Base-by-base conservation (phyloP, 2,329 filamentous ascomycete genomes). In the Metarhizium anisopliae region DNA sequence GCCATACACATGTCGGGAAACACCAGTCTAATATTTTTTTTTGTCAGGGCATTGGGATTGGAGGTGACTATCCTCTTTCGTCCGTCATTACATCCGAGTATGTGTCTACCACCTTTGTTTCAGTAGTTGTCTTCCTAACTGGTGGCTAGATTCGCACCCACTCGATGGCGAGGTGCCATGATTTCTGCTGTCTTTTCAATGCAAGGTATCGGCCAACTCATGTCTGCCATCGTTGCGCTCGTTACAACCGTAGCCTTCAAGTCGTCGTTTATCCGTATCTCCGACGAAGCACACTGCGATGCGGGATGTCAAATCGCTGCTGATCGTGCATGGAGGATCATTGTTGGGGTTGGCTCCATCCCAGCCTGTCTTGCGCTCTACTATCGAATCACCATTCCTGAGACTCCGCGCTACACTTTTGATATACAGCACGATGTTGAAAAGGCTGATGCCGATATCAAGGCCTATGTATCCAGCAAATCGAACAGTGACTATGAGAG, bases 131-230 rank as follows among this genome's bases (percentile, higher is more conserved):
- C 20, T 14, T 14, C 18, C 45, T 45, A 20, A 45, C 6, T 52
- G n/a, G 52, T 47, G 11, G 63, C 7, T 13, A 49, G 45, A 49
- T 93, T 93, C 67, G 87, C 89, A 8, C 90, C 87, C 2, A 93
- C 89, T 13, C 83, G 86, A 63, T 91, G 87, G 83, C 80, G 89
- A 63, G 89, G 88, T 59, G 87, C 85, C 56, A 93, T 94, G 86
- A 88, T 94, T 77, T 87, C 85, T 11, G 80, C 86, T 16, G 88
- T 93, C 51, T 94, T 94, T 66, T 87, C 87, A 42, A 92, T 92
- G 87, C 89, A 94, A 65, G 88, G 88, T 51, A 76, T 91, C 30
- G 89, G 89, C n/a, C 88, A 93, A 65, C 82, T 93, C 53, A 75
- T 77, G 20, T 86, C 86, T 13, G 85, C 86, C 30, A 74, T 91